Base-by-base conservation (phyloP, 106 monocot genomes). In the Allium cepa region DNA sequence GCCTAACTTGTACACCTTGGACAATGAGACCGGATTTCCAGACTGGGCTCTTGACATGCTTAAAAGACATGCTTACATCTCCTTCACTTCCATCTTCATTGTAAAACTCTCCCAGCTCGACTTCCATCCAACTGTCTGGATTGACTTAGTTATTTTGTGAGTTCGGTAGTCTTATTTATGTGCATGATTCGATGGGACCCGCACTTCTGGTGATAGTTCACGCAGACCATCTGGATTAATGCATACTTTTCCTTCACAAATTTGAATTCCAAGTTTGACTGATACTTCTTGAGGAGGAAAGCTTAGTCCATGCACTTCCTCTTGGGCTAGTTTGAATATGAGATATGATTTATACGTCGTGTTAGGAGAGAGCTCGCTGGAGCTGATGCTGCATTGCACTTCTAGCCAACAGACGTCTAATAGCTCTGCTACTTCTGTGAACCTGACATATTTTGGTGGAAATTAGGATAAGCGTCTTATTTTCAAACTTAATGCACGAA, bases 381-480 rank as follows among this genome's bases (percentile, higher is more conserved):
- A 59, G 1, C 75, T 63, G 5, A 91, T 78, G 65, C 10, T 80
- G 48, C 83, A 85, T 11, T 51, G 57, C 26, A 95, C 81, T 78
- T 87, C 88, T 56, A 95, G 55, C 92, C 92, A 92, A 63, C 82
- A 89, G 4, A 88, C 96, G 49, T 52, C 11, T n/a, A 75, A 0
- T 2, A 97, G 91, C 46, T 68, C 72, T 15, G 88, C 91, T 4
- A 82, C 96, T 71, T 92, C 86, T 2, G 74, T 15, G 66, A 97
- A 97, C 76, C 96, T 91, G 9, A 22, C 22, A 22, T 22, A 22
- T 22, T 22, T 22, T 22, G 22, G 22, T 22, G 22, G 22, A 22
- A 22, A 22, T 22, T 22, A 22, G 22, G 22, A 22, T 22, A 22
- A 22, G 22, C 22, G 0, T 22, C 22, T 22, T 22, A 22, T 22